phyloP scores from a whole-genome alignment of 176 grass and related monocot genomes.

The Carex cristatella region DNA sequence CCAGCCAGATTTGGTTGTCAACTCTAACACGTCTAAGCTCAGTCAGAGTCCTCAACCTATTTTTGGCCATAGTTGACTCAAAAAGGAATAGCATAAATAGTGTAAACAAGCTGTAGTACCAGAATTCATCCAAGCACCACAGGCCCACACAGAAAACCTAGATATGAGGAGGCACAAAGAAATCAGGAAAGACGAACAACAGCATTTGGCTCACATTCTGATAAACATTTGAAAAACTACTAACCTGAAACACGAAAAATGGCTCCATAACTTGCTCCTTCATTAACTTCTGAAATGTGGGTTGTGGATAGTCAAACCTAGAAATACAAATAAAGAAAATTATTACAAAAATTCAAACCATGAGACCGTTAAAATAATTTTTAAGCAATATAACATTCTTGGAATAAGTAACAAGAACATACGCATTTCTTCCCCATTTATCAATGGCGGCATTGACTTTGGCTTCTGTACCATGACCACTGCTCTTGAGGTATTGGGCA shows the following conservation, averaged over 20 bases:
- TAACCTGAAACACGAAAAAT: constrained; percentile 99
- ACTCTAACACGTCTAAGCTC: constrained; percentile 98
- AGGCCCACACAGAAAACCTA: constrained; percentile 98
- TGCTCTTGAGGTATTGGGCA: constrained; percentile 61
- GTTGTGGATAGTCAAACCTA: constrained; percentile 99
- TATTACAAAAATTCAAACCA: neutral
- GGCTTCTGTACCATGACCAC: constrained; percentile 84
- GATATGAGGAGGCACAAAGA: constrained; percentile 24
- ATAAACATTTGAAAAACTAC: constrained; percentile 18
- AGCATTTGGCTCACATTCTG: neutral
- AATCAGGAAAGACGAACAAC: constrained; percentile 18
- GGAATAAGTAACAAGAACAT: constrained; percentile 23
- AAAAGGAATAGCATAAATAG: constrained; percentile 99
- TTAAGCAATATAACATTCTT: neutral
- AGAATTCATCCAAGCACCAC: constrained; percentile 97
- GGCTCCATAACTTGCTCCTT: constrained; percentile 95
- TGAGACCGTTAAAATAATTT: neutral
- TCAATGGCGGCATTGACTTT: constrained; percentile 65
- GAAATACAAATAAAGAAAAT: constrained; percentile 24
- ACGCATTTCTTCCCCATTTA: constrained; percentile 99
- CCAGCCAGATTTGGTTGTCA: constrained; percentile 79
- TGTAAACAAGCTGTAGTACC: constrained; percentile 99
- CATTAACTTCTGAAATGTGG: constrained; percentile 98
- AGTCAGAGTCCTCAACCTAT: constrained; percentile 85
- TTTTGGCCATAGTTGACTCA: constrained; percentile 99